Percentiles rank a stretch among this genome's conserved stretches.
phyloP scores from a whole-genome alignment of 106 monocot genomes.

The Gastrodia elata region DNA sequence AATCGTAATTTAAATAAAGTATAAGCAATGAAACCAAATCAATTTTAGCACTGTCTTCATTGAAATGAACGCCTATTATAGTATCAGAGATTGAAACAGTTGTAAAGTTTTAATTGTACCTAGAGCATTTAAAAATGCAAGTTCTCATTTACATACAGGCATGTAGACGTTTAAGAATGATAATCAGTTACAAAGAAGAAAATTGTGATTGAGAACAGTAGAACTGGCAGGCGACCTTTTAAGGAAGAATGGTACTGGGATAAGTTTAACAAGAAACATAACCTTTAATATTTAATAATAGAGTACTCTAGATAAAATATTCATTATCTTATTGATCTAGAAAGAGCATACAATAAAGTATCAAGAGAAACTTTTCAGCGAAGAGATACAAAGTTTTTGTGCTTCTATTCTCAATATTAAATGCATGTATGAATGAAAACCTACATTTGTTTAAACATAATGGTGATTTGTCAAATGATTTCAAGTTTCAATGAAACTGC shows the following conservation, averaged over 20 bases:
- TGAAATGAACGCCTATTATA: neutral
- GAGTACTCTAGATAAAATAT: no score
- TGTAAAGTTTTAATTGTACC: no score
- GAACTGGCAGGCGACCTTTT: neutral
- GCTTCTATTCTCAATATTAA: no score
- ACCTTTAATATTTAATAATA: neutral
- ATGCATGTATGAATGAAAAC: no score
- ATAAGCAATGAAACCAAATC: neutral
- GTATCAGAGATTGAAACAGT: no score
- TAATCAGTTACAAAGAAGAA: neutral
- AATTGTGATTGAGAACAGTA: neutral
- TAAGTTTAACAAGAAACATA: neutral
- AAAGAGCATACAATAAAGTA: no score
- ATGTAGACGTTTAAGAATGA: neutral
- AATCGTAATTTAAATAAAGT: neutral
- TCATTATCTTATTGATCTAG: no score
- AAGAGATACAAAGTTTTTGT: no score
- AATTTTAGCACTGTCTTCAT: neutral
- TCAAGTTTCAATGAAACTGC: no score
- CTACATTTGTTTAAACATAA: no score
- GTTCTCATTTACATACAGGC: neutral
- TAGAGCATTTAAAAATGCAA: neutral
- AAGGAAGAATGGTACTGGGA: neutral
- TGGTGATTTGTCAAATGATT: no score
- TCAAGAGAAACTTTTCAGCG: no score